These are phyloP conservation scores for Neurospora africana DNA, from an alignment of 495 filamentous ascomycete genomes.

Conservation along the genomic window DNA sequence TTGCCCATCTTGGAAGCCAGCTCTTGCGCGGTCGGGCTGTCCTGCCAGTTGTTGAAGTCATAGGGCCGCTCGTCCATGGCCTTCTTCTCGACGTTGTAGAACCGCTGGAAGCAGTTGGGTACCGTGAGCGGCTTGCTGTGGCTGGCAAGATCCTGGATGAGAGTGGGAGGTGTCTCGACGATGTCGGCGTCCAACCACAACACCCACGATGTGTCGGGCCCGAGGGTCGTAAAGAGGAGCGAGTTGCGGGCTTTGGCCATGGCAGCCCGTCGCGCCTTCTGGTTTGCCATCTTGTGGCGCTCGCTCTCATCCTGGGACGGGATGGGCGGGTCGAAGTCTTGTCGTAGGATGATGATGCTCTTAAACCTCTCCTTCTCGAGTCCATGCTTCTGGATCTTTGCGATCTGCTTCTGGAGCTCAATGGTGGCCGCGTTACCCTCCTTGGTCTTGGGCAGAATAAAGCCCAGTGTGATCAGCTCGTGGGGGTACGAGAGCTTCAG, in stretches of 20 bases:
- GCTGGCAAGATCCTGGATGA: constrained; percentile 85
- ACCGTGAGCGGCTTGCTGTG: constrained; percentile 85
- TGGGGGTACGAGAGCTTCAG: constrained; percentile 76
- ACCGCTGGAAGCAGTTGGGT: constrained; percentile 92
- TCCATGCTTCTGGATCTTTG: constrained; percentile 66
- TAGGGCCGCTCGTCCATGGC: constrained; percentile 69
- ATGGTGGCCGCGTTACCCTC: constrained; percentile 77
- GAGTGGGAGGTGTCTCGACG: constrained; percentile 69
- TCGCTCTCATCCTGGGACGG: constrained; percentile 75
- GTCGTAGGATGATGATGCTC: constrained; percentile 83
- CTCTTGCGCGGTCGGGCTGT: constrained; percentile 63
- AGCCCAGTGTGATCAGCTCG: constrained; percentile 88
- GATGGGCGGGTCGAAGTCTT: constrained; percentile 84
- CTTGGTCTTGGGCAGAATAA: constrained; percentile 85
- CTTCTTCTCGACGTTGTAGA: constrained; percentile 59
- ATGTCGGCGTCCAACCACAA: constrained; percentile 94
- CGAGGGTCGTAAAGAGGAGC: constrained; percentile 91
- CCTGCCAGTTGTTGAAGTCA: constrained; percentile 96
- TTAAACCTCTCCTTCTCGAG: constrained; percentile 74
- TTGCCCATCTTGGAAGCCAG: constrained; percentile 66
- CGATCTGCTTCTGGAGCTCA: constrained; percentile 72
- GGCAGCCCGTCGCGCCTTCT: constrained; percentile 73
- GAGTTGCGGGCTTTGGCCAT: constrained; percentile 93
- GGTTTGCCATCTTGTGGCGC: constrained; percentile 78
- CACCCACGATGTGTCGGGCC: constrained; percentile 90